Conservation (phyloP, 2,329 filamentous ascomycete genomes). For the Claviceps sp. region DNA sequence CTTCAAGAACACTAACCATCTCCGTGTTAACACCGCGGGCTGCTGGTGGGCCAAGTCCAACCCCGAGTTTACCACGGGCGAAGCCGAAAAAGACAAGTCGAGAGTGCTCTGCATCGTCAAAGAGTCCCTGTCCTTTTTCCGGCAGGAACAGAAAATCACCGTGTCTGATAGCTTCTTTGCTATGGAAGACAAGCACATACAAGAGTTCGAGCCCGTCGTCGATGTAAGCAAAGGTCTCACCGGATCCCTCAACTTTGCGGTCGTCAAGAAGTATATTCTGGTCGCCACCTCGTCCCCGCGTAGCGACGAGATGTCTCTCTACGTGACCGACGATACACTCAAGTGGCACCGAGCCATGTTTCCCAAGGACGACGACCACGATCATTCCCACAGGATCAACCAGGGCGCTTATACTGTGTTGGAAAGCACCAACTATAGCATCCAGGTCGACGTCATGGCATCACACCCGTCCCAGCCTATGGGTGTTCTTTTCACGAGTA, state of each 20-base stretch:
- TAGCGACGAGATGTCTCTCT: constrained; percentile 85
- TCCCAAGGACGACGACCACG: constrained; percentile 58
- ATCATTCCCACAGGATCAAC: constrained; percentile 55
- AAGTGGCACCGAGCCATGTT: constrained; percentile 91
- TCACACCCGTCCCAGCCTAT: constrained; percentile 52
- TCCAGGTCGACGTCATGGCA: constrained; percentile 88
- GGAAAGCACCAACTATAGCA: constrained; percentile 94
- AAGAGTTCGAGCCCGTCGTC: constrained; percentile 64
- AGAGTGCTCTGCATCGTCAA: constrained; percentile 70
- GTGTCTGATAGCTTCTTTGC: constrained; percentile 77
- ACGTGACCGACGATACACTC: constrained; percentile 69
- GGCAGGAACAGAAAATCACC: constrained; percentile 63
- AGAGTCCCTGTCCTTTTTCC: constrained; percentile 56
- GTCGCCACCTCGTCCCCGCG: constrained; percentile 66
- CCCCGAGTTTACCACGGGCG: constrained; percentile 56
- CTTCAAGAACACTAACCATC: constrained; percentile 55
- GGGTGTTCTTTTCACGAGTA: constrained; percentile 86
- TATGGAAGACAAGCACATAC: constrained; percentile 29
- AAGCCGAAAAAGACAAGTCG: constrained; percentile 50
- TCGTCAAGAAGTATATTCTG: constrained; percentile 77
- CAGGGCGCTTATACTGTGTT: constrained; percentile 87
- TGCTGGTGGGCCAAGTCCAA: constrained; percentile 83
- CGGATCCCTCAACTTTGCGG: constrained; percentile 69
- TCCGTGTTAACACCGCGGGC: constrained; percentile 56
- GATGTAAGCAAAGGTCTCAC: constrained; percentile 60